Evolutionary conservation across 2,329 filamentous ascomycete genomes (phyloP), one percentile per base, ranked within the genome.

Genomic region (Paramyrothecium roridum): DNA sequence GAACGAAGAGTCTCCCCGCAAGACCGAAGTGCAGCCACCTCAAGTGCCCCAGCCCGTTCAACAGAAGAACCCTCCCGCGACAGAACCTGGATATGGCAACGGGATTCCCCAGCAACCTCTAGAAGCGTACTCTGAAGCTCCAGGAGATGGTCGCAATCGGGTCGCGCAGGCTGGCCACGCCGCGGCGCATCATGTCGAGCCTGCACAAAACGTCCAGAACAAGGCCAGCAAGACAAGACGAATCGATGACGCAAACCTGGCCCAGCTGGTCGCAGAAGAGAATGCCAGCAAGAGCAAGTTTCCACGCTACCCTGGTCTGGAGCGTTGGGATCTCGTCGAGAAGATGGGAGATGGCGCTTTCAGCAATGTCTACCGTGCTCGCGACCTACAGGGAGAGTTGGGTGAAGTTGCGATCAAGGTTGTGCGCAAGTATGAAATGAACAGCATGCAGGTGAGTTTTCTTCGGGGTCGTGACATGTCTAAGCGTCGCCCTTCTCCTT

Each of bases 291-390:
- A 87, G 71, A 86, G 86, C 69, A 96, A 93, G 73, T 87, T 98
- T 67, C 93, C 95, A 45, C 83, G 79, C 63, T 76, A 76, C 52
- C 72, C 73, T 2, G 73, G 73, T 30, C 65, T 76, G 10, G 73
- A 76, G 52, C 68, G 93, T 67, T 99, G 90, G 88, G 85, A 88
- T 53, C 78, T 97, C 34, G 56, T 95, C 52, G 93, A 96, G 76
- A 98, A 98, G 82, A 99, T 99, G 93, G 95, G 95, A 61, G 95
- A 98, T 64, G 95, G 95, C 58, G 95, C 95, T 57, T 99, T 99
- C 81, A 98, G 93, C 79, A 98, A 98, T 68, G 95, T 99, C 61
- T 99, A 98, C 74, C 87, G 91, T 43, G 95, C 95, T 40, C 84
- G 82, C 63, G 95, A 99, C 71, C 71, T 76, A 48, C 81, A 86